Evolutionary conservation across 192 early-diverging fungal species (phyloP).

Genomic region (Mortierella antarctica): DNA sequence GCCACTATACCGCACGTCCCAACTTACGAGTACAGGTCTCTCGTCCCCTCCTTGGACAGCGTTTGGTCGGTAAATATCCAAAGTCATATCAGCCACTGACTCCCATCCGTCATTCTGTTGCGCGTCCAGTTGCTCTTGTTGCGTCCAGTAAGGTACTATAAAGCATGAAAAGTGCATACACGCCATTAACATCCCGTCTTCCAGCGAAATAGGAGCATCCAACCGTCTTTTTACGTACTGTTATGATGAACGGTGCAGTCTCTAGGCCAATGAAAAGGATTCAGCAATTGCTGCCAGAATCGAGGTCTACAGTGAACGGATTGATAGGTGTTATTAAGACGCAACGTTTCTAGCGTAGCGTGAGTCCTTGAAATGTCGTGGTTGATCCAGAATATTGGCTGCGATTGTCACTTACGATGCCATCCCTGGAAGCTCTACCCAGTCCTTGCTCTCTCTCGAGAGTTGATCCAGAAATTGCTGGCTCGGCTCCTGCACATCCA

Average conservation of each 20-base stretch:
- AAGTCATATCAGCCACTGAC: conserved; percentile 24
- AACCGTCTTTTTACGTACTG: conserved; percentile 16
- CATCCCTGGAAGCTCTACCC: conserved; percentile 34
- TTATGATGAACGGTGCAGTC: conserved; percentile 46
- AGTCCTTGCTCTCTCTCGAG: conserved; percentile 27
- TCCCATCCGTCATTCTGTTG: conserved; percentile 34
- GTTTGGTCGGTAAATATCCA: conserved; percentile 50
- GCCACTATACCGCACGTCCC: background rate
- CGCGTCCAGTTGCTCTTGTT: conserved; percentile 15
- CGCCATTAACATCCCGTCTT: background rate
- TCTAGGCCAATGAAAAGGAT: conserved; percentile 33
- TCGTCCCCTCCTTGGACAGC: conserved; percentile 24
- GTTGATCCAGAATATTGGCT: no score
- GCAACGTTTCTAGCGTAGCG: no score
- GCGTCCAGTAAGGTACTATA: conserved; percentile 47
- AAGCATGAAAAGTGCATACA: background rate
- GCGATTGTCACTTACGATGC: conserved; percentile 11
- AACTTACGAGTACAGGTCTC: conserved; percentile 50
- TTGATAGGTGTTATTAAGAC: background rate
- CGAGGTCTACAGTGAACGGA: conserved; percentile 18
- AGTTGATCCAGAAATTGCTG: conserved; percentile 45
- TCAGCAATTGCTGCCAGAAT: conserved; percentile 49
- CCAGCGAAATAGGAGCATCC: background rate
- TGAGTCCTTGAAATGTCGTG: no score
- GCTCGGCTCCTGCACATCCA: conserved; percentile 29